Base-by-base conservation (phyloP, 1,284 basidiomycete species). In the Fistulinella cinereoalba region DNA sequence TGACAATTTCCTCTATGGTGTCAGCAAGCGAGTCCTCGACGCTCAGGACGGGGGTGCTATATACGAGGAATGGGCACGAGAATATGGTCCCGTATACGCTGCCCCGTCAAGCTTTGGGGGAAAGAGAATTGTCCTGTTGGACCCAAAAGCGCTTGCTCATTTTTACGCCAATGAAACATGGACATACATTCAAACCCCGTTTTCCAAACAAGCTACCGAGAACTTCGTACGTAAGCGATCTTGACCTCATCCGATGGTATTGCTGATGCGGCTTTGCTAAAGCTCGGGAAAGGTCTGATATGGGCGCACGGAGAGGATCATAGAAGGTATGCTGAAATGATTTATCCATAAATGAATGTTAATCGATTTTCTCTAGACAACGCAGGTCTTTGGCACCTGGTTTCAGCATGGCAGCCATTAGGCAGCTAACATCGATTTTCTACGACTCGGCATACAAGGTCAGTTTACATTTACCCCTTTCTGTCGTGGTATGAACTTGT, bases 71-170 rank as follows among this genome's bases (percentile, higher is more conserved):
- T 57, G 56, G 54, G 49, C 51, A 0, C 23, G 22, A 12, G 41
- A 48, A 24, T 50, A 39, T 15, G 49, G 41, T 10, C 16, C 29
- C 1, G 40, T 29, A 15, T 49, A 33, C 12, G 21, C 18, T 36
- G 57, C 77, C 19, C 74, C 76, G 5, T 63, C 61, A 1, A 58
- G 65, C 0, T 56, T 81, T 19, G 76, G 77, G 1, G 53, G 57
- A 0, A 65, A 55, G 7, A 60, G 60, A 31, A 58, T 80, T 16
- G 18, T 49, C 19, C n/a, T 49, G 7, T 38, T 24, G 9, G 47
- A 49, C 52, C 72, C 78, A 1, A 78, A 74, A 56, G 79, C 78
- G 16, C 43, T 38, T 27, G 44, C 24, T 18, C 43, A 44, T 21
- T 42, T 24, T 18, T 44, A 31, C 18, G 1, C 1, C 1, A 71